Percentiles rank a stretch among this genome's conserved stretches.
phyloP scores from a whole-genome alignment of 306 rosid genomes.

The Urtica urens region DNA sequence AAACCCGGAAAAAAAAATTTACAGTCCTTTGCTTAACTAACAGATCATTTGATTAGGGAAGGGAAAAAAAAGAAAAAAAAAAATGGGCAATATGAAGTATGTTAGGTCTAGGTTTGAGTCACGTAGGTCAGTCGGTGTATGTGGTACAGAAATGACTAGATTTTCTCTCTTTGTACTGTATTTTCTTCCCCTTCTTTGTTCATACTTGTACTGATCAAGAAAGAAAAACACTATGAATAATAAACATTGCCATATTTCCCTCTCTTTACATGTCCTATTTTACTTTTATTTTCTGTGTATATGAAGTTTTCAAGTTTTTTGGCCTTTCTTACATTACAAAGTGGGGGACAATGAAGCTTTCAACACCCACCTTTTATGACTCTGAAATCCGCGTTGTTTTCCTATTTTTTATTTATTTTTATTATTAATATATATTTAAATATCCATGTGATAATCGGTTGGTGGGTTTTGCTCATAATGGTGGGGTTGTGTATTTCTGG shows the following conservation, averaged over 20 bases:
- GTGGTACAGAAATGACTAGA: conserved; percentile 65
- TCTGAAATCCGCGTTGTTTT: conserved; percentile 18
- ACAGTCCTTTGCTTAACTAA: conserved; percentile 72
- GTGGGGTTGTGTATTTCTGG: conserved; percentile 28
- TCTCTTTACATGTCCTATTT: conserved; percentile 20
- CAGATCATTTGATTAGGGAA: conserved; percentile 49
- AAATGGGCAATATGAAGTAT: conserved; percentile 28
- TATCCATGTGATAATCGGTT: background rate
- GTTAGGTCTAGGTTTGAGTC: conserved; percentile 35
- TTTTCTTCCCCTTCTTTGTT: conserved; percentile 51
- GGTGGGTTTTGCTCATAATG: conserved; percentile 25
- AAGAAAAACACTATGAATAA: conserved; percentile 43
- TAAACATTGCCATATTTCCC: conserved; percentile 47
- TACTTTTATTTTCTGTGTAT: conserved; percentile 18
- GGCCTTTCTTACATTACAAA: conserved; percentile 14
- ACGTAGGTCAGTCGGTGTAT: conserved; percentile 41
- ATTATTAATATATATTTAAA: background rate
- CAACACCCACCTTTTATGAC: conserved; percentile 16
- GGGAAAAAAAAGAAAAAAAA: conserved; percentile 16
- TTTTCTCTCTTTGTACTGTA: conserved; percentile 39
- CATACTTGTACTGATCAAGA: conserved; percentile 70
- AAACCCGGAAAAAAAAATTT: conserved; percentile 48
- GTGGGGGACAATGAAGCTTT: conserved; percentile 17
- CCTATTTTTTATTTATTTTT: background rate
- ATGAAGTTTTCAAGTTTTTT: conserved; percentile 14